These are phyloP conservation scores for Theileria parva DNA, from an alignment of 169 alveolate species.

Conservation along the genomic window DNA sequence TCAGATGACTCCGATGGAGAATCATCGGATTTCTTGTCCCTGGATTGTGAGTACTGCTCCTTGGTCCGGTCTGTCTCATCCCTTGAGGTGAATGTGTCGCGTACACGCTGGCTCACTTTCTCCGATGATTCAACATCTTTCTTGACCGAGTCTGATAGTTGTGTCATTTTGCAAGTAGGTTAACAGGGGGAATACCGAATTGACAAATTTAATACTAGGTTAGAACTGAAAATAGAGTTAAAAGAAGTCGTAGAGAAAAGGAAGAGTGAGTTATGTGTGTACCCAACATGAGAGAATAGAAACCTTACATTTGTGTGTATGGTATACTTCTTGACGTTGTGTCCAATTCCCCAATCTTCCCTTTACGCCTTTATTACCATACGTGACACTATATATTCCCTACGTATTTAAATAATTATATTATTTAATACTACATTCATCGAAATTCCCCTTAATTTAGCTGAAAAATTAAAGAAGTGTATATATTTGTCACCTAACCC, in stretches of 20 bases:
- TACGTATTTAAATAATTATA: too few relatives aligned
- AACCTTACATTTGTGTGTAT: not conserved
- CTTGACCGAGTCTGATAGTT: not conserved
- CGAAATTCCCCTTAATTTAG: too few relatives aligned
- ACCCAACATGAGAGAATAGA: not conserved
- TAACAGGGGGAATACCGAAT: not conserved
- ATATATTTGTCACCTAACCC: too few relatives aligned
- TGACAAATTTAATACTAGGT: not conserved
- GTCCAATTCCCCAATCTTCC: not conserved
- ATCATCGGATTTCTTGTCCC: not conserved
- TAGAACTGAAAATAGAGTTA: too few relatives aligned
- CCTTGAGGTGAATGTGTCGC: not conserved
- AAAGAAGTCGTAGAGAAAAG: too few relatives aligned
- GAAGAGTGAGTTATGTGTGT: not conserved
- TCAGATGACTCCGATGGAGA: slow-evolving; percentile 7
- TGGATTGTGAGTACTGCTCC: not conserved
- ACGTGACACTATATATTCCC: not conserved
- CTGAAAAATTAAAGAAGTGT: too few relatives aligned
- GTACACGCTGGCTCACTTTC: not conserved
- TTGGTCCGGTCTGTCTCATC: not conserved
- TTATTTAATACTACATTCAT: too few relatives aligned
- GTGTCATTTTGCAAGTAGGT: not conserved
- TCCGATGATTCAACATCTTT: not conserved
- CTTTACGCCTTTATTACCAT: not conserved
- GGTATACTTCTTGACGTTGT: not conserved